A percentile compares a stretch with the other conserved stretches of the same genome.
phyloP scores from a whole-genome alignment of 148 eudicot species.

The Chenopodium suecicum region DNA sequence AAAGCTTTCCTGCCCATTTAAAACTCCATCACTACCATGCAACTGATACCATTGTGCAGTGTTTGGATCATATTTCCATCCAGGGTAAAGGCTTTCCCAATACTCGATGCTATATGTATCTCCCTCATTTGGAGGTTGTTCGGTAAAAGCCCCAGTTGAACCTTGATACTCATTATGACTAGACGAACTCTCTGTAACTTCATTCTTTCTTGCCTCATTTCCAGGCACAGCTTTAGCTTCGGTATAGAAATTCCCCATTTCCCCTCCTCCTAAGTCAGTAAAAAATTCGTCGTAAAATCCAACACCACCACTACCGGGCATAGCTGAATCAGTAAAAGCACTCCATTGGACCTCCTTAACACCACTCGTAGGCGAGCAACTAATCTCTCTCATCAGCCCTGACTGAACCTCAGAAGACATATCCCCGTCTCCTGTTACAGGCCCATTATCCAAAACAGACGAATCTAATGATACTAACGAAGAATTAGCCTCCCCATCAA shows the following conservation, averaged over 20 bases:
- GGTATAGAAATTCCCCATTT: slow-evolving; percentile 30
- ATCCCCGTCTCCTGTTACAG: slow-evolving; percentile 30
- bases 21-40: slow-evolving; percentile 46
- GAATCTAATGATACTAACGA: slow-evolving; percentile 36
- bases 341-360: slow-evolving; percentile 91
- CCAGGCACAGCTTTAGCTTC: slow-evolving; percentile 35
- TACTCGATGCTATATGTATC: slow-evolving; percentile 51
- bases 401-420: slow-evolving; percentile 27
- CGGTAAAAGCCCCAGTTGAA: slow-evolving; percentile 29
- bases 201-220: slow-evolving; percentile 25
- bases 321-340: slow-evolving; percentile 51
- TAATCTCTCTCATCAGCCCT: slow-evolving; percentile 30
- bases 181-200: slow-evolving; percentile 16
- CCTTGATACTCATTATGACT: slow-evolving; percentile 38
- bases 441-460: slow-evolving; percentile 38
- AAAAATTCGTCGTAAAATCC: slow-evolving; percentile 82
- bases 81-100: slow-evolving; percentile 84
- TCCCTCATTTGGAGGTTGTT: slow-evolving; percentile 34
- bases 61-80: slow-evolving; percentile 76
- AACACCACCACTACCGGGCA: slow-evolving; percentile 41
- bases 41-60: slow-evolving; percentile 92
- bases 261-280: slow-evolving; percentile 46
- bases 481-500: slow-evolving; percentile 30
- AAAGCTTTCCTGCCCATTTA: slow-evolving; percentile 27
- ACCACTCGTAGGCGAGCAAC: slow-evolving; percentile 43